Evolutionary conservation across 2,329 filamentous ascomycete species (phyloP), one percentile per base, ranked within the genome.

Genomic region (Aspergillus sp.): DNA sequence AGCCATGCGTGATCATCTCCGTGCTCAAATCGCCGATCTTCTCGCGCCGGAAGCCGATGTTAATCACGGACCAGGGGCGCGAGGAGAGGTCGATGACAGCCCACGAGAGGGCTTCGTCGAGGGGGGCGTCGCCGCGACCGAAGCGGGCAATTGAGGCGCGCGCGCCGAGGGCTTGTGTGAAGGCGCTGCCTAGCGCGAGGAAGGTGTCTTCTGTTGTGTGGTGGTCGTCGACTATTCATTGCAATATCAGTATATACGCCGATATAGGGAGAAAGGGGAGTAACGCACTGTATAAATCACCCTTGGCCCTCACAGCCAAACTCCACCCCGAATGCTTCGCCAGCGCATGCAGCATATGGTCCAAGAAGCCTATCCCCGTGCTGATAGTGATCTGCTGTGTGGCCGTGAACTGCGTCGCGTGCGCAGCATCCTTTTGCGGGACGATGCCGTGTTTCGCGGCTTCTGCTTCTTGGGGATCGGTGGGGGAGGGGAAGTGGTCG

Each of bases 261-360:
- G 20, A 22, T 22, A 5, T 5, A 22, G 4, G 7, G 12, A 19
- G 22, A 10, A 22, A 27, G 6, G 20, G 13, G 17, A 17, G 7
- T 12, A 10, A 78, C 82, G 56, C 72, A 91, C 88, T 95, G 75
- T 95, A 87, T 46, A 97, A 74, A 72, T 98, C 93, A 47, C 93
- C 93, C 67, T 85, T 81, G 70, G 89, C 94, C 55, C 82, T 77
- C 49, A 98, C 75, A 27, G 83, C 83, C 59, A 98, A 72, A 74
- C 86, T 93, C 93, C 91, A 97, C 53, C 93, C 91, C 5, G 87
- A 84, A 72, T 98, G 93, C 73, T 98, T 97, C 44, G 93, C 88
- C 47, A 97, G 79, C 5, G 93, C 93, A 71, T 98, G 93, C 44
- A 97, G 80, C 91, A 98, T 97, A 76, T 98, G 93, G 74, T 98